Evolutionary conservation across 176 grass and related monocot genomes (phyloP).

Genomic region (Saccharum spontaneum): DNA sequence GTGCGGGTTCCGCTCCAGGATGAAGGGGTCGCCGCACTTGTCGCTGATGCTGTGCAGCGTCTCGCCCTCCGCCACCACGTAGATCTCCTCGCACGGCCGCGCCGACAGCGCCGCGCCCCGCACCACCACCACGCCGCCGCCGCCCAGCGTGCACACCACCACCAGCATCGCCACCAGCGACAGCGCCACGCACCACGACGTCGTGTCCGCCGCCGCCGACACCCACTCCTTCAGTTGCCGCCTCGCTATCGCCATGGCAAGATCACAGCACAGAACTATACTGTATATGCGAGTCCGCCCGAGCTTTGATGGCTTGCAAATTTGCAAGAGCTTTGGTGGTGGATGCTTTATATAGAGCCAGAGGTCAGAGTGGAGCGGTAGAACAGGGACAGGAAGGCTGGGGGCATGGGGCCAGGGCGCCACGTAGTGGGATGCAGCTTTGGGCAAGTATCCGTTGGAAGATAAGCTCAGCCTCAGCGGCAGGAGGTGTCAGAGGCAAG

Average conservation of each 20-base stretch:
- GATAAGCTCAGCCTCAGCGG: background rate
- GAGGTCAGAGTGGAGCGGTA: too few relatives aligned
- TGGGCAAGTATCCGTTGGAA: constrained; percentile 46
- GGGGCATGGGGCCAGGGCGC: background rate
- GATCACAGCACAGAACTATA: background rate
- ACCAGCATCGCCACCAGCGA: constrained; percentile 58
- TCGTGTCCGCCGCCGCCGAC: constrained; percentile 47
- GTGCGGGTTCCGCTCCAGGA: constrained; percentile 88
- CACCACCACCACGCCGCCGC: background rate
- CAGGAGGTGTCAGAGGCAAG: too few relatives aligned
- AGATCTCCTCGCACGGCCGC: constrained; percentile 82
- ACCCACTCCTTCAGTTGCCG: background rate
- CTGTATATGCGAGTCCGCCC: too few relatives aligned
- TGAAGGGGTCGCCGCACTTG: constrained; percentile 87
- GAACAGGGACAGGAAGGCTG: too few relatives aligned
- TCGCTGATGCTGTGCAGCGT: constrained; percentile 96
- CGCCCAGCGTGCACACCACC: constrained; percentile 48
- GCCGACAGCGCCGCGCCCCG: constrained; percentile 40
- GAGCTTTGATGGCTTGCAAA: background rate
- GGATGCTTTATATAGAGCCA: background rate
- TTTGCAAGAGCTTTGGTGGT: background rate
- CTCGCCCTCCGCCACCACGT: constrained; percentile 84
- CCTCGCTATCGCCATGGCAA: constrained; percentile 26
- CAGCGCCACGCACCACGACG: constrained; percentile 67
- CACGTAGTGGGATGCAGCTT: background rate